A percentile compares a stretch with the other conserved stretches of the same genome.
phyloP scores from a whole-genome alignment of 768 basidiomycete genomes.

The Russula olivacea region DNA sequence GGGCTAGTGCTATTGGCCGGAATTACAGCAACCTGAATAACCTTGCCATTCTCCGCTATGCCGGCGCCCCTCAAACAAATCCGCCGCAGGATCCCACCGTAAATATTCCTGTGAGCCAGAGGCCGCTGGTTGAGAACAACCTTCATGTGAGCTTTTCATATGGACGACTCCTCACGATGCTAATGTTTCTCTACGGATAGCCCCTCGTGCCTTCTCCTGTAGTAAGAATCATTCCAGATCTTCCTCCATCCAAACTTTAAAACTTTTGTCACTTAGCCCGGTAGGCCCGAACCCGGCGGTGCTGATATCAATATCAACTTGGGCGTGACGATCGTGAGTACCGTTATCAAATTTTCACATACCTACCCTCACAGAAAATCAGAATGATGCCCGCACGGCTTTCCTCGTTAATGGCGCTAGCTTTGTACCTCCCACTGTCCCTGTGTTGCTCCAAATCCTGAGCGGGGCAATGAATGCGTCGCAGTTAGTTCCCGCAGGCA shows the following conservation, averaged over 20 bases:
- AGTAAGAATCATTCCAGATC: background rate
- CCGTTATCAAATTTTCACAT: conserved; percentile 9
- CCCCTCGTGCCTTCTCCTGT: background rate
- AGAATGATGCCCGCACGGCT: background rate
- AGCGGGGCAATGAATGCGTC: conserved; percentile 10
- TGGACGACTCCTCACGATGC: too few relatives aligned
- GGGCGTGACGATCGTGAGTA: conserved; percentile 22
- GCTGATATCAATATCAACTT: conserved; percentile 21
- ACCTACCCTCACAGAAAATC: background rate
- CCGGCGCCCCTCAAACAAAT: conserved; percentile 11
- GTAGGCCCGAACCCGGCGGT: conserved; percentile 8
- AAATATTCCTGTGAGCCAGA: conserved; percentile 1
- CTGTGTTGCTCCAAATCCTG: conserved; percentile 18
- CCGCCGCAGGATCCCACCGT: conserved; percentile 10
- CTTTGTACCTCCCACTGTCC: conserved; percentile 6
- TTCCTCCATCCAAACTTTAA: background rate
- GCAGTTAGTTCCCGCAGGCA: conserved; percentile 6
- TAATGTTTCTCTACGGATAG: background rate
- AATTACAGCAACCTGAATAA: conserved; percentile 1
- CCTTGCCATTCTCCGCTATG: conserved; percentile 22
- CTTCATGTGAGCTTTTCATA: conserved; percentile 7
- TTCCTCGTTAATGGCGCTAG: background rate
- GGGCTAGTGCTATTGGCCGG: background rate
- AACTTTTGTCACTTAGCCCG: conserved; percentile 5
- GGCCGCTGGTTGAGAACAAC: conserved; percentile 15